Conservation (phyloP, 768 basidiomycete genomes). For the Amanita molliuscula region DNA sequence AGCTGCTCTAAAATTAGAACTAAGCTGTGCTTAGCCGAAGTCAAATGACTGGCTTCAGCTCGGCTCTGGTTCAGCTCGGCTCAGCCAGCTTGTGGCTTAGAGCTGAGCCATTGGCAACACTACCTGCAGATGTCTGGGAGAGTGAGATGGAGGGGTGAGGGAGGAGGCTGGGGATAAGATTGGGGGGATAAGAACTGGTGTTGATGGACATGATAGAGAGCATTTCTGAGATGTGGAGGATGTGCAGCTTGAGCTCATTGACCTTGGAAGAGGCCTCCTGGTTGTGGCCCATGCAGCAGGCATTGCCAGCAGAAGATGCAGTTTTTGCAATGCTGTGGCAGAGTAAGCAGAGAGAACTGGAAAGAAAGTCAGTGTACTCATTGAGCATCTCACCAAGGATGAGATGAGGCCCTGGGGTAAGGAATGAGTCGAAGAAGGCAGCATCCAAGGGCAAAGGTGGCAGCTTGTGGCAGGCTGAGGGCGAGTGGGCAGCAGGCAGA, state of each 20-base stretch:
- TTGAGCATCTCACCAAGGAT: constrained; percentile 37
- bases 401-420: constrained; percentile 12
- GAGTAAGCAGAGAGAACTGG: constrained; percentile 8
- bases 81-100: too few relatives aligned
- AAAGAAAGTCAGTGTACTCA: constrained; percentile 31
- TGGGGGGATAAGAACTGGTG: constrained; percentile 11
- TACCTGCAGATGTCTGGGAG: constrained; percentile 31
- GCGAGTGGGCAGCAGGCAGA: too few relatives aligned
- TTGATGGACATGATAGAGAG: constrained; percentile 31
- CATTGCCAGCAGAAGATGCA: constrained; percentile 44
- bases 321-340: constrained; percentile 47
- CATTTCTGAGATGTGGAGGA: constrained; percentile 43
- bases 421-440: constrained; percentile 2
- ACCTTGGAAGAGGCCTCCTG: constrained; percentile 39
- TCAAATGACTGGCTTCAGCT: too few relatives aligned
- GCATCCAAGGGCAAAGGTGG: too few relatives aligned
- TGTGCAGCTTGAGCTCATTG: constrained; percentile 44
- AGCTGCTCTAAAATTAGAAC: too few relatives aligned
- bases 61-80: too few relatives aligned
- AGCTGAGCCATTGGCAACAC: too few relatives aligned
- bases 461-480: too few relatives aligned
- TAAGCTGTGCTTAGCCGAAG: too few relatives aligned
- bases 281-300: constrained; percentile 36
- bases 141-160: constrained; percentile 13
- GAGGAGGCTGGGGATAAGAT: neutral